Evolutionary conservation across 371 early-diverging fungal species (phyloP).

Genomic region (Dichotomocladium elegans): DNA sequence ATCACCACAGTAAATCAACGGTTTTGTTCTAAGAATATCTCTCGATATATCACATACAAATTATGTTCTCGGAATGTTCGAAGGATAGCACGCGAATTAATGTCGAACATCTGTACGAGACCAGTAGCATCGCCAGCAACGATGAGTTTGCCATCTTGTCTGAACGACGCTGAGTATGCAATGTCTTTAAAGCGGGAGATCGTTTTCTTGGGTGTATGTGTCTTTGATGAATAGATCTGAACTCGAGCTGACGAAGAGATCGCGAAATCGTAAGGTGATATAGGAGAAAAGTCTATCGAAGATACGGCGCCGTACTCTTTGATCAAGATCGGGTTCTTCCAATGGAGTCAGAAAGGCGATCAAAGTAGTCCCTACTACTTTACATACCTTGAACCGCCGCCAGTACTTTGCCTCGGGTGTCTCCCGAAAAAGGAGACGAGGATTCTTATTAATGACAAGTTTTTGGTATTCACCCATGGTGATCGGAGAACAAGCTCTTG

Average conservation of each 20-base stretch:
- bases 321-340: constrained; percentile 60
- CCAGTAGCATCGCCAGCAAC: constrained; percentile 93
- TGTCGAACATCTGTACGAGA: constrained; percentile 80
- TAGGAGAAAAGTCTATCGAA: constrained; percentile 79
- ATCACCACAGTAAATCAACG: neutral
- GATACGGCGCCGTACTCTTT: constrained; percentile 87
- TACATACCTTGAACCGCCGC: constrained; percentile 74
- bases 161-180: constrained; percentile 76
- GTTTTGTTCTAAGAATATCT: neutral
- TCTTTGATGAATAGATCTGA: constrained; percentile 84
- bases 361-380: neutral
- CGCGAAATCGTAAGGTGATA: constrained; percentile 85
- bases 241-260: constrained; percentile 88
- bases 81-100: constrained; percentile 79
- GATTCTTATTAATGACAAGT: constrained; percentile 55
- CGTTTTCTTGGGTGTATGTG: constrained; percentile 76
- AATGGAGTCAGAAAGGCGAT: neutral
- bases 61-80: constrained; percentile 83
- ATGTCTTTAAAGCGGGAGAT: constrained; percentile 89
- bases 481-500: too few relatives aligned
- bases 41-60: constrained; percentile 47
- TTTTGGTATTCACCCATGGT: constrained; percentile 49
- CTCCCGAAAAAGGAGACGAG: constrained; percentile 47
- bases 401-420: constrained; percentile 76
- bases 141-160: constrained; percentile 87